These are phyloP conservation scores for Cyclotella choctawhatcheeana DNA, from an alignment of 108 stramenopile species.

Conservation along the genomic window DNA sequence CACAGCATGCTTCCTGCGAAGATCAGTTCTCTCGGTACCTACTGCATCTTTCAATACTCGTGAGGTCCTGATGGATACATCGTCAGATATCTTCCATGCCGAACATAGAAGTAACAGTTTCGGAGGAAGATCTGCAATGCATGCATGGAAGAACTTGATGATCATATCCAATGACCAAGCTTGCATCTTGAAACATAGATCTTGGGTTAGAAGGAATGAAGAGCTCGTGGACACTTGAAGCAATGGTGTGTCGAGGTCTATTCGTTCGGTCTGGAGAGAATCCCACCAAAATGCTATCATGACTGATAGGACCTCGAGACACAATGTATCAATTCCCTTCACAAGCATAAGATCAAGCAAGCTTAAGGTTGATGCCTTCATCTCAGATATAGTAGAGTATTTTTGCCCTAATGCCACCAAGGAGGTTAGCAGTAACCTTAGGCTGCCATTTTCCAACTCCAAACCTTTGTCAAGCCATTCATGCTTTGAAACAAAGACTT, in stretches of 20 bases:
- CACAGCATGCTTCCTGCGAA: neutral
- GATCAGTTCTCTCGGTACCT: neutral
- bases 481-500: slow-evolving; percentile 30
- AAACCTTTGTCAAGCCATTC: neutral
- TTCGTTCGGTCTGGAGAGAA: slow-evolving; percentile 15
- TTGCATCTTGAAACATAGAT: slow-evolving; percentile 27
- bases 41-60: slow-evolving; percentile 17
- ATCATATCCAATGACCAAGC: slow-evolving; percentile 14
- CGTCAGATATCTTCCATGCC: slow-evolving; percentile 39
- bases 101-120: slow-evolving; percentile 36
- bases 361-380: slow-evolving; percentile 33
- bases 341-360: slow-evolving; percentile 47
- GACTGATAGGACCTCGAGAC: slow-evolving; percentile 31
- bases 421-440: slow-evolving; percentile 21
- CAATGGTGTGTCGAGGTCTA: slow-evolving; percentile 11
- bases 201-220: slow-evolving; percentile 31
- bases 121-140: slow-evolving; percentile 29
- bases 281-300: slow-evolving; percentile 46
- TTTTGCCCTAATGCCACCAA: slow-evolving; percentile 28
- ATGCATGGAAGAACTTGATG: slow-evolving; percentile 11
- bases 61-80: slow-evolving; percentile 31
- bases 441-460: neutral
- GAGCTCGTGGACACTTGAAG: slow-evolving; percentile 27
- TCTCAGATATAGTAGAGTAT: slow-evolving; percentile 12
- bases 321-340: slow-evolving; percentile 27